A percentile compares a stretch with the other conserved stretches of the same genome.
Conservation (phyloP, 345 rosid species). For the Arabidopsis suecica region DNA sequence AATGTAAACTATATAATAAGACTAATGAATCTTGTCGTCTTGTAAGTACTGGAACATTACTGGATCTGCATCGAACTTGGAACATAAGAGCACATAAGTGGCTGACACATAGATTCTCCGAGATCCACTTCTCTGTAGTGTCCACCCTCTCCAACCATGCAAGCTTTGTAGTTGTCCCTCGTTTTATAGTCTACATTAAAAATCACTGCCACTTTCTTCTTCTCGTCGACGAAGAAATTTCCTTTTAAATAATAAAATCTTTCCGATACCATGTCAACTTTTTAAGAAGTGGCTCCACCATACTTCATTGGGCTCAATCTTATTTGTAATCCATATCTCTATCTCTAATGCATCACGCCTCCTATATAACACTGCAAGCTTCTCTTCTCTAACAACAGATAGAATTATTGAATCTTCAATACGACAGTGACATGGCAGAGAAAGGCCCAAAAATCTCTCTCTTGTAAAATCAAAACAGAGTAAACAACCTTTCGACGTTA, state of each 20-base stretch:
- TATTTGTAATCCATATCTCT: background rate
- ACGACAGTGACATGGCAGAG: background rate
- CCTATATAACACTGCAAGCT: background rate
- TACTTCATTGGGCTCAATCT: background rate
- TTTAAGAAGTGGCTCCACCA: background rate
- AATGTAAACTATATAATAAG: background rate
- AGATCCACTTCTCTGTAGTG: background rate
- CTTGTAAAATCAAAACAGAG: background rate
- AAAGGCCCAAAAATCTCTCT: background rate
- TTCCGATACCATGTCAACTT: background rate
- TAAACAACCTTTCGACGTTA: background rate
- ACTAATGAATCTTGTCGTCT: too few species aligned
- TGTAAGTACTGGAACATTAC: background rate
- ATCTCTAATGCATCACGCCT: background rate
- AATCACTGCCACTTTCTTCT: background rate
- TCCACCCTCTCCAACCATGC: background rate
- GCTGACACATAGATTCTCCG: background rate
- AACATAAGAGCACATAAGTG: background rate
- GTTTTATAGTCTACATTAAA: background rate
- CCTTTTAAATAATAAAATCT: background rate
- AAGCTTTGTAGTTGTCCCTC: background rate
- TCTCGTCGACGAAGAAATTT: background rate
- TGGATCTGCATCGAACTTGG: background rate
- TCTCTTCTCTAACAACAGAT: background rate
- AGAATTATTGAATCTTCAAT: background rate